phyloP scores from a whole-genome alignment of 176 grass and related monocot species.

The Oryza rufipogon region DNA sequence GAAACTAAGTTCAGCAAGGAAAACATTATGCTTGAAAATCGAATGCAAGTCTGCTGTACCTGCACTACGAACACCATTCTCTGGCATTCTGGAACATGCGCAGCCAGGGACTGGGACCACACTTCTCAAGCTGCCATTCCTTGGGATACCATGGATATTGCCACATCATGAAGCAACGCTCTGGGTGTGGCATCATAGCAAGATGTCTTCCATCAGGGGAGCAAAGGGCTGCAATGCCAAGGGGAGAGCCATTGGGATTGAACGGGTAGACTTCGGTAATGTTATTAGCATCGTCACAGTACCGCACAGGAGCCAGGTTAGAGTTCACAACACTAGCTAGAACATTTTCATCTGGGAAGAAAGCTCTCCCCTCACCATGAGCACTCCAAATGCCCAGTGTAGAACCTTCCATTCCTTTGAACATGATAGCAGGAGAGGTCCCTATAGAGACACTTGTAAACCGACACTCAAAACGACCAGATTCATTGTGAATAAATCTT shows the following conservation, averaged over 20 bases:
- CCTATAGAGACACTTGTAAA: conserved; percentile 77
- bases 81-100: conserved; percentile 92
- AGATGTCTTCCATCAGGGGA: conserved; percentile 90
- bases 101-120: conserved; percentile 80
- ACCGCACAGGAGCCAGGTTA: conserved; percentile 72
- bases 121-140: conserved; percentile 78
- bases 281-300: conserved; percentile 74
- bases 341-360: conserved; percentile 70
- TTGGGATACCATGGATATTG: conserved; percentile 95
- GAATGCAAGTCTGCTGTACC: conserved; percentile 31
- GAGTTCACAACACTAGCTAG: conserved; percentile 57
- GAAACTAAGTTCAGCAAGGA: neutral
- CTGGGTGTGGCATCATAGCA: conserved; percentile 95
- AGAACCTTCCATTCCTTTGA: conserved; percentile 92
- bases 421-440: conserved; percentile 80
- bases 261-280: conserved; percentile 83
- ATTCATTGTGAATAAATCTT: conserved; percentile 96
- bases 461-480: conserved; percentile 77
- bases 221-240: conserved; percentile 81
- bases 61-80: conserved; percentile 72
- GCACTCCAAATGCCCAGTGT: conserved; percentile 82
- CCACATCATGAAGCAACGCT: conserved; percentile 99
- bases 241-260: conserved; percentile 92
- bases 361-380: conserved; percentile 83
- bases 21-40: neutral